A percentile compares a stretch with the other conserved stretches of the same genome.
Evolutionary conservation across 2,329 filamentous ascomycete species (phyloP).

Genomic region (Daldinia eschscholtzii): DNA sequence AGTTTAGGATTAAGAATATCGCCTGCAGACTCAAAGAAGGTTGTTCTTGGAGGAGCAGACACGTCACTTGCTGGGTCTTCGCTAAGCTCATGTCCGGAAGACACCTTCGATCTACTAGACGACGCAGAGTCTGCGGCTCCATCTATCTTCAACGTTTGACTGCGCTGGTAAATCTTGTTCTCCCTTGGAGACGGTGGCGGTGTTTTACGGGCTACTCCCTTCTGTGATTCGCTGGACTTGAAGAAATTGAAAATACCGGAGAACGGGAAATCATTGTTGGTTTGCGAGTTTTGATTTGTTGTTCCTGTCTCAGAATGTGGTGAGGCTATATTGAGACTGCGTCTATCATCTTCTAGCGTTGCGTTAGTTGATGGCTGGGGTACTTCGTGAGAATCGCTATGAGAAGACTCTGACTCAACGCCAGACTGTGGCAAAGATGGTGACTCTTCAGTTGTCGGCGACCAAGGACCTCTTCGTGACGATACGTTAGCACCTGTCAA

Average conservation of each 20-base stretch:
- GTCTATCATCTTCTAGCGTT: conserved; percentile 74
- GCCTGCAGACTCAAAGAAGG: conserved; percentile 93
- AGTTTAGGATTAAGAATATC: conserved; percentile 92
- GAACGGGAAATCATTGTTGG: conserved; percentile 65
- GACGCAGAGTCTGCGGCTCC: conserved; percentile 52
- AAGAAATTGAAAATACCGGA: conserved; percentile 80
- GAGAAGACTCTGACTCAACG: conserved; percentile 50
- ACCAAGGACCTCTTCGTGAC: conserved; percentile 61
- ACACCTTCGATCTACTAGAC: conserved; percentile 59
- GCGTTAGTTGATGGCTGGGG: conserved; percentile 77
- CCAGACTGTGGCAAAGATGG: conserved; percentile 48
- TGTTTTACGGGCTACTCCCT: conserved; percentile 55
- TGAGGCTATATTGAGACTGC: conserved; percentile 64
- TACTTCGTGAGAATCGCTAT: conserved; percentile 67
- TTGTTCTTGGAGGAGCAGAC: conserved; percentile 86
- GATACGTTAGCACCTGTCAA: conserved; percentile 78
- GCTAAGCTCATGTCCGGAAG: conserved; percentile 63
- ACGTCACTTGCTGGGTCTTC: conserved; percentile 60
- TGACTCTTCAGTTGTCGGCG: conserved; percentile 54
- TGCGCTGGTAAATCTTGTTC: conserved; percentile 79
- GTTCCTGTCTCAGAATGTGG: conserved; percentile 50
- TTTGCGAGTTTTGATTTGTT: conserved; percentile 47
- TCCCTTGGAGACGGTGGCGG: conserved; percentile 67
- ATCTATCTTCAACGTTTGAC: conserved; percentile 75
- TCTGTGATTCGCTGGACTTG: conserved; percentile 67